These are phyloP conservation scores for Podospora anserina DNA, from an alignment of 495 filamentous ascomycete species.

Conservation along the genomic window DNA sequence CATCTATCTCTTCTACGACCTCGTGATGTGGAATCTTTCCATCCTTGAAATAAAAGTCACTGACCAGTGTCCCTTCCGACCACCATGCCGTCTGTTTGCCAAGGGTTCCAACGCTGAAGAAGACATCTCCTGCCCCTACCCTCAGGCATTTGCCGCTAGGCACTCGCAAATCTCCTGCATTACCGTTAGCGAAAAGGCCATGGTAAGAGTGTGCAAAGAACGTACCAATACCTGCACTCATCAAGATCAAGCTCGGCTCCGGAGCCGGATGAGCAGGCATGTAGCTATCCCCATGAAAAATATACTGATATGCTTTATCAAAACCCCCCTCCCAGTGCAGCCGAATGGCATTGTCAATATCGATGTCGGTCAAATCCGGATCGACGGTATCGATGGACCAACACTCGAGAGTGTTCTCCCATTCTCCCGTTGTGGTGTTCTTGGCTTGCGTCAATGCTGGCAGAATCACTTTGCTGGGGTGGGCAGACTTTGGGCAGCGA, in stretches of 20 bases:
- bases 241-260: neutral
- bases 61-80: neutral
- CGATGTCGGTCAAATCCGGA: neutral
- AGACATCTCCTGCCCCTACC: neutral
- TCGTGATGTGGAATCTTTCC: neutral
- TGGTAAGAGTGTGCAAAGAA: neutral
- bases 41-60: neutral
- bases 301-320: neutral
- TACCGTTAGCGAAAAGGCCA: neutral
- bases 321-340: neutral
- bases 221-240: neutral
- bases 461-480: neutral
- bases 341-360: neutral
- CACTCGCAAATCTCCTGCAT: neutral
- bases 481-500: neutral
- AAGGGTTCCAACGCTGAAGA: neutral
- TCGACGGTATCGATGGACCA: neutral
- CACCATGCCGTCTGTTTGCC: neutral
- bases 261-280: neutral
- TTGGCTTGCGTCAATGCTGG: neutral
- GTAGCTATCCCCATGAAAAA: neutral
- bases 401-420: neutral
- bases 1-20: neutral
- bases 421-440: neutral
- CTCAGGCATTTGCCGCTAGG: neutral